Percentiles rank a stretch among this genome's conserved stretches.
Evolutionary conservation across 129 eudicot species (phyloP).

Genomic region (Flaveria bidentis): DNA sequence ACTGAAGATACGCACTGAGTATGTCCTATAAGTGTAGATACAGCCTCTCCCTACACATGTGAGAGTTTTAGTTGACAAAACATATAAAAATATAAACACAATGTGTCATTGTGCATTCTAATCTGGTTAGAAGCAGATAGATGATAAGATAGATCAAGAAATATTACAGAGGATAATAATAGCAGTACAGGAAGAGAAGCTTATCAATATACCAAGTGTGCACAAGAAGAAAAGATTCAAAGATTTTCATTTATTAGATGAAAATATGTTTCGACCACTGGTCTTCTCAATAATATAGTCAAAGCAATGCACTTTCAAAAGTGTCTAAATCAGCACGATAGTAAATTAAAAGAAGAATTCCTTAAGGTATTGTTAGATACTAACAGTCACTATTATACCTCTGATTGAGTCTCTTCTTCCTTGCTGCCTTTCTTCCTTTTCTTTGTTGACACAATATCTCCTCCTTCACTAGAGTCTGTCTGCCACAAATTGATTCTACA

Average conservation of each 20-base stretch:
- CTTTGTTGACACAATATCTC: conserved; percentile 59
- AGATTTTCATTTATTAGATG: not conserved
- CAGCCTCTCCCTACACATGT: conserved; percentile 76
- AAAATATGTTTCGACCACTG: not conserved
- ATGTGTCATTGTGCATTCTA: not conserved
- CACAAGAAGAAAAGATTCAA: not conserved
- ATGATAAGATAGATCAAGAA: not conserved
- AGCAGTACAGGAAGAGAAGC: too few species aligned
- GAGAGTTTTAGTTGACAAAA: not conserved
- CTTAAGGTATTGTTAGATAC: conserved; percentile 6
- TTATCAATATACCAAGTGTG: too few species aligned
- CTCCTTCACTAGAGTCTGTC: conserved; percentile 50
- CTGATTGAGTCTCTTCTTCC: conserved; percentile 65
- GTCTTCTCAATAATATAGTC: not conserved
- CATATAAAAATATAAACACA: not conserved
- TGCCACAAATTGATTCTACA: conserved; percentile 84
- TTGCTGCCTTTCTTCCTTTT: conserved; percentile 69
- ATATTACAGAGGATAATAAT: too few species aligned
- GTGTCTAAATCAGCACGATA: conserved; percentile 9
- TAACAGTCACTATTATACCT: conserved; percentile 48
- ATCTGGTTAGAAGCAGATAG: not conserved
- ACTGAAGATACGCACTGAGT: conserved; percentile 90
- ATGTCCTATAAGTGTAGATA: conserved; percentile 85
- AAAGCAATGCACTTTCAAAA: conserved; percentile 20
- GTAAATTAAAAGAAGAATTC: not conserved